These are phyloP conservation scores for Nadsonia fulvescens DNA, from an alignment of 805 yeast genomes.

Conservation along the genomic window DNA sequence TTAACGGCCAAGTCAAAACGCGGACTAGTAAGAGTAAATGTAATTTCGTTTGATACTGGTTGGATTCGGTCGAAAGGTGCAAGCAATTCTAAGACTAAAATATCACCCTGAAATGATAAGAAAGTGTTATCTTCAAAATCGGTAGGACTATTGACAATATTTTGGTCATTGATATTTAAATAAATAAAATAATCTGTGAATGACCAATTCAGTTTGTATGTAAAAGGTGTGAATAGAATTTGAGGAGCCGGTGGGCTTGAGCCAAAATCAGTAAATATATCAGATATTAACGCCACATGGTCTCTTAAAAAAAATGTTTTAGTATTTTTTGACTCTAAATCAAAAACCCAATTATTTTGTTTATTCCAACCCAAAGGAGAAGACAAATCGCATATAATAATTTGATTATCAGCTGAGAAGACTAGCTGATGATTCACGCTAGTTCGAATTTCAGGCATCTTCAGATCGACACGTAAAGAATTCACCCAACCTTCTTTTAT, in stretches of 20 bases:
- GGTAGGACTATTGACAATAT: slow-evolving; percentile 75
- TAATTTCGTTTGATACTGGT: slow-evolving; percentile 12
- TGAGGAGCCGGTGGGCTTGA: slow-evolving; percentile 49
- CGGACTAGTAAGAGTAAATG: slow-evolving; percentile 23
- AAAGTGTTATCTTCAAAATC: slow-evolving; percentile 70
- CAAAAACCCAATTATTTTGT: slow-evolving; percentile 46
- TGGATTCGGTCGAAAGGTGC: slow-evolving; percentile 37
- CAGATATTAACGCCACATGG: slow-evolving; percentile 57
- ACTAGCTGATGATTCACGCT: slow-evolving; percentile 81
- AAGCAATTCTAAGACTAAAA: slow-evolving; percentile 25
- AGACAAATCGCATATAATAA: slow-evolving; percentile 36
- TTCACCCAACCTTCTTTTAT: slow-evolving; percentile 38
- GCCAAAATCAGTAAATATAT: slow-evolving; percentile 57
- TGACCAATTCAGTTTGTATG: slow-evolving; percentile 43
- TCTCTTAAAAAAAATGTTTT: slow-evolving; percentile 60
- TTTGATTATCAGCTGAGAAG: slow-evolving; percentile 41
- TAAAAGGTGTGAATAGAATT: slow-evolving; percentile 58
- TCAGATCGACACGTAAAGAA: slow-evolving; percentile 26
- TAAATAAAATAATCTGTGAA: slow-evolving; percentile 37
- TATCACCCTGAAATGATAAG: slow-evolving; percentile 52
- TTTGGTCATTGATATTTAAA: slow-evolving; percentile 70
- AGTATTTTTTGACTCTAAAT: slow-evolving; percentile 31
- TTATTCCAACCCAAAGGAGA: slow-evolving; percentile 80
- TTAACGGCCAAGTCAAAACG: slow-evolving; percentile 43
- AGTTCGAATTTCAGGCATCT: slow-evolving; percentile 46